These are phyloP conservation scores for Wickerhamiella azyma DNA, from an alignment of 805 yeast species.

Conservation along the genomic window DNA sequence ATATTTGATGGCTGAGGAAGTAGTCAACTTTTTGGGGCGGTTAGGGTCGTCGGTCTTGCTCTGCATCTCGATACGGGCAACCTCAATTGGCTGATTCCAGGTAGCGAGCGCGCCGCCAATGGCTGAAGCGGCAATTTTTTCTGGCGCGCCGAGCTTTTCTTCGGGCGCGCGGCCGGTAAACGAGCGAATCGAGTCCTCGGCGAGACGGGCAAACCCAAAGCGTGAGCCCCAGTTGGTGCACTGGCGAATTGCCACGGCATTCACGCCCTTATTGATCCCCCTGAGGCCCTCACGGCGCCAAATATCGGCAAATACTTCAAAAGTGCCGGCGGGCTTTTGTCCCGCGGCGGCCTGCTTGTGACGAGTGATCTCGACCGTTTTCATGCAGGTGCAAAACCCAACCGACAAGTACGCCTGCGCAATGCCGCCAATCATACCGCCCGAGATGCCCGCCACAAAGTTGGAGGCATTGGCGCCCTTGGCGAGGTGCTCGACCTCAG, in stretches of 20 bases:
- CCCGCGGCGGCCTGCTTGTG: slow-evolving; percentile 61
- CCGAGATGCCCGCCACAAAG: slow-evolving; percentile 80
- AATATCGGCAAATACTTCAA: slow-evolving; percentile 76
- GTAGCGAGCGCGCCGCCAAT: slow-evolving; percentile 96
- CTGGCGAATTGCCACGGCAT: slow-evolving; percentile 97
- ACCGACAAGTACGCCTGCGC: slow-evolving; percentile 90
- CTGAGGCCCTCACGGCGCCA: slow-evolving; percentile 75
- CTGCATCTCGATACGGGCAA: slow-evolving; percentile 96
- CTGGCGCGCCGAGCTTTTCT: slow-evolving; percentile 53
- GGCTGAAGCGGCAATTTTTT: slow-evolving; percentile 72
- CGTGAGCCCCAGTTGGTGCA: slow-evolving; percentile 99
- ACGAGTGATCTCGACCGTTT: slow-evolving; percentile 94
- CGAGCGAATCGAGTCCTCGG: slow-evolving; percentile 69
- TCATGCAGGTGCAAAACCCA: slow-evolving; percentile 99
- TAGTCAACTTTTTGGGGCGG: slow-evolving; percentile 83
- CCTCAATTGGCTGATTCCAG: slow-evolving; percentile 99
- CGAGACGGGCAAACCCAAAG: slow-evolving; percentile 82
- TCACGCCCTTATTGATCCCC: slow-evolving; percentile 95
- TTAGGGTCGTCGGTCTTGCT: slow-evolving; percentile 87
- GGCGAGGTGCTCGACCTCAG: slow-evolving; percentile 77
- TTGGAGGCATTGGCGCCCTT: slow-evolving; percentile 41
- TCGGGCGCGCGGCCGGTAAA: slow-evolving; percentile 44
- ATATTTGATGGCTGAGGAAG: slow-evolving; percentile 62
- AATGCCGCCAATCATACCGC: slow-evolving; percentile 92
- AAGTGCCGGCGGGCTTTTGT: slow-evolving; percentile 56